Base-by-base conservation (phyloP, 2,329 filamentous ascomycete species). In the Colletotrichum chrysophilum region DNA sequence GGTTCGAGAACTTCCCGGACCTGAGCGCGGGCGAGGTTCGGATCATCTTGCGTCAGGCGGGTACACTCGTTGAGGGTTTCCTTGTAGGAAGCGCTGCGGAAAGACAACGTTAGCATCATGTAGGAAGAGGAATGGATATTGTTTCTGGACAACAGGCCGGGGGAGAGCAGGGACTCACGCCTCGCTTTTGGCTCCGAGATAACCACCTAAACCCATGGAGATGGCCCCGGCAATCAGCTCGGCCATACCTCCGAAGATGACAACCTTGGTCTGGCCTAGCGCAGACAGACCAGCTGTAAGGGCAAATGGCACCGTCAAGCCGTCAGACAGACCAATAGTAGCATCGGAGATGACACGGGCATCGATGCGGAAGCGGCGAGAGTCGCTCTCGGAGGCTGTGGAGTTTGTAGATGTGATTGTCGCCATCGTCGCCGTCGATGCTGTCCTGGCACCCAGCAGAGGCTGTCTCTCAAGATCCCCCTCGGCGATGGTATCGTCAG, bases 271-370 rank as follows among this genome's bases (percentile, higher is more conserved):
- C 81, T 91, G 88, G n/a, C 92, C 92, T 61, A 94, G 86, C 66
- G 89, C 89, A 3, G 91, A 93, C 3, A 96, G 87, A 16, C 94
- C 94, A 0, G 94, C 94, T 0, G 93, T 95, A 48, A 96, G 87
- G 18, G 94, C 94, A 79, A 96, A 96, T 0, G 94, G 94, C 0
- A 96, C 94, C 0, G 94, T 96, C 79, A 96, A 88, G 18, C 94
- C 94, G 80, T 96, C 94, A 1, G 94, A 93, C 79, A 96, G 92
- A 69, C 94, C 94, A 78, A 96, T 93, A 75, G 77, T 76, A 30
- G 78, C 78, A 55, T 79, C 78, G 18, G 78, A 79, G 43, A 79
- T 78, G 34, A 79, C 60, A 38, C 78, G 78, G 21, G 78, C 77
- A 34, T 79, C 76, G 67, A 79, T 65, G 34, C 74, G 75, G 70